Percentiles rank a stretch among this genome's conserved stretches.
These are phyloP conservation scores for Syzygium aqueum DNA, from an alignment of 345 rosid genomes.

Conservation along the genomic window DNA sequence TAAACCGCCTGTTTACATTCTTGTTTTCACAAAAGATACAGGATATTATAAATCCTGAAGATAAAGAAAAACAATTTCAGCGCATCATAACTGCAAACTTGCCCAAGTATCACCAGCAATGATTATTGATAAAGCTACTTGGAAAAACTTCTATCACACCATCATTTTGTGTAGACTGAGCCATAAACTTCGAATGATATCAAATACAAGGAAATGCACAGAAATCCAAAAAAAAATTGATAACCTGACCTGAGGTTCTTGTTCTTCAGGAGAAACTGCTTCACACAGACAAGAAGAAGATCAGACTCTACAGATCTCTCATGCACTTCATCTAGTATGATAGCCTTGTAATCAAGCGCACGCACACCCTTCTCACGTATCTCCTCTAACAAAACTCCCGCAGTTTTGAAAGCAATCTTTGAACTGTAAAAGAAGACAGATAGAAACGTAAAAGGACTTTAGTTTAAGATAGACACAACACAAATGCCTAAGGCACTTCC, in stretches of 20 bases:
- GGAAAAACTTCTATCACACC: neutral
- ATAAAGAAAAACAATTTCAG: neutral
- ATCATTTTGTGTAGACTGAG: neutral
- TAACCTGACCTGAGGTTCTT: slow-evolving; percentile 53
- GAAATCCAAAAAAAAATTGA: neutral
- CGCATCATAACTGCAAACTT: neutral
- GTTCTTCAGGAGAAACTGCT: slow-evolving; percentile 75
- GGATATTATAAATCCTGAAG: neutral
- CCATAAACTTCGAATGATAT: neutral
- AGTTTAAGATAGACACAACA: neutral
- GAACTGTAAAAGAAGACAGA: slow-evolving; percentile 39
- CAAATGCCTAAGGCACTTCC: neutral
- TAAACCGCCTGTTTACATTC: neutral
- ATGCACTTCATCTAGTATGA: slow-evolving; percentile 97
- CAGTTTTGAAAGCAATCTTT: slow-evolving; percentile 85
- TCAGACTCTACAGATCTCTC: slow-evolving; percentile 98
- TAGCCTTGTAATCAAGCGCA: slow-evolving; percentile 82
- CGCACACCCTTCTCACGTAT: slow-evolving; percentile 74
- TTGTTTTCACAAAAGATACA: neutral
- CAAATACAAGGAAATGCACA: neutral
- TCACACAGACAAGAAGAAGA: slow-evolving; percentile 81
- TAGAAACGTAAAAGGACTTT: neutral
- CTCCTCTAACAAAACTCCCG: slow-evolving; percentile 92
- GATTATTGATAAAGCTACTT: neutral
- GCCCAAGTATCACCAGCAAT: neutral